Evolutionary conservation across 495 filamentous ascomycete species (phyloP), one percentile per base, ranked within the genome.

Genomic region (Penicillium malachiteum): DNA sequence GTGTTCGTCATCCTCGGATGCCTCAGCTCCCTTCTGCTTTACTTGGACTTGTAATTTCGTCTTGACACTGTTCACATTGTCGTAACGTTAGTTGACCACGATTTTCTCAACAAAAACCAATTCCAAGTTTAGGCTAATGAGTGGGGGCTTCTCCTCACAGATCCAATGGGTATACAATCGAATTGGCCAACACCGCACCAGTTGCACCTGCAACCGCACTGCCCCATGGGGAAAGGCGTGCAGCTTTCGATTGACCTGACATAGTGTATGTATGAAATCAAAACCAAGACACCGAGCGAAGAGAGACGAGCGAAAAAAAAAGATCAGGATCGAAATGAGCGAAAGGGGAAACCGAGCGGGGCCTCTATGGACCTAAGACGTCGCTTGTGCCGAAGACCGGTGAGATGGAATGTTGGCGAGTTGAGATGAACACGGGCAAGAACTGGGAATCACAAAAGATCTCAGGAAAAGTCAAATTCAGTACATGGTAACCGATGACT

Each of bases 31-130:
- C 50, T 63, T 58, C 40, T 79, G 72, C 67, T 92, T 96, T 32
- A 96, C 87, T 74, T 99, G 94, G 32, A 97, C 95, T 74, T 99
- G 94, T 11, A 99, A 82, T 56, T 92, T 90, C 18, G 94, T 99
- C 76, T 99, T 99, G 54, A 97, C 86, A 57, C 93, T 97, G 59
- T 33, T 45, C 3, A 7, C 9, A 41, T 13, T 3, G 17, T 30
- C 2, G n/a, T 1, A 12, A 3, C 5, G 26, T 55, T 40, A 55
- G 52, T 3, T 9, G 3, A 47, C 38, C 18, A 26, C 21, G 4
- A 26, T 26, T 26, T 26, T 26, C 21, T 4, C 21, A 26, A 26
- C 21, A 26, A 26, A 26, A 26, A 26, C 4, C 21, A 26, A 26
- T 26, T 26, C 21, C 21, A 26, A 26, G 21, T 26, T 26, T 4